Evolutionary conservation across 2,329 filamentous ascomycete species (phyloP).

Genomic region (Aspergillus sp.): DNA sequence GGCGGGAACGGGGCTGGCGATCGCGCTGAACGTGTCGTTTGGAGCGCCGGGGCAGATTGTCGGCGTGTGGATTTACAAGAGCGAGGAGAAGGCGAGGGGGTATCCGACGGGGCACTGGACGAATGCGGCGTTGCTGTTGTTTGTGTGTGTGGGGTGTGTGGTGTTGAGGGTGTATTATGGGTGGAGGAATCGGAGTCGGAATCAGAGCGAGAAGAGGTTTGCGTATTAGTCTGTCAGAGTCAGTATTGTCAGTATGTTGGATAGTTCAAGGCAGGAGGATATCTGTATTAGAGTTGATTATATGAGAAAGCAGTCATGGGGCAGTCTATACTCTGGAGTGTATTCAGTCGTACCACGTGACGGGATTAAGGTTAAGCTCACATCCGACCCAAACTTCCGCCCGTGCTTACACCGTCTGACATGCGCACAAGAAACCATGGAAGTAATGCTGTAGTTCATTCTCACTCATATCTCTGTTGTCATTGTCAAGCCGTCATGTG

Average conservation of each 20-base stretch:
- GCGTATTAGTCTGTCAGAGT: constrained; percentile 22
- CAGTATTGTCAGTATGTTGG: not conserved
- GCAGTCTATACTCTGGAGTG: too few relatives aligned
- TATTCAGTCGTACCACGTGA: constrained; percentile 25
- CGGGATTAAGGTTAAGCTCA: constrained; percentile 25
- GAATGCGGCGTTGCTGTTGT: constrained; percentile 60
- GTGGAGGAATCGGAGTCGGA: constrained; percentile 41
- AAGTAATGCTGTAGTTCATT: too few relatives aligned
- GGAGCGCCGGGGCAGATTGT: constrained; percentile 70
- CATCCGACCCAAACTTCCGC: constrained; percentile 1
- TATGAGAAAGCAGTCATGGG: too few relatives aligned
- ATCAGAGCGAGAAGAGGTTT: constrained; percentile 21
- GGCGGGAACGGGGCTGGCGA: constrained; percentile 64
- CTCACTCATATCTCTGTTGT: not conserved
- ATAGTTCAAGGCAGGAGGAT: too few relatives aligned
- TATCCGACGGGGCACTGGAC: constrained; percentile 71
- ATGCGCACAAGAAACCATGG: too few relatives aligned
- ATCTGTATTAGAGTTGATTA: too few relatives aligned
- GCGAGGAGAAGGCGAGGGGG: constrained; percentile 57
- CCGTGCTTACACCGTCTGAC: too few relatives aligned
- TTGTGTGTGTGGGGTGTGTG: constrained; percentile 57
- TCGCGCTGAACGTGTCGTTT: constrained; percentile 68
- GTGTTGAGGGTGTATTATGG: constrained; percentile 58
- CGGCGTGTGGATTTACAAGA: constrained; percentile 72
- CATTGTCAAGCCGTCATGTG: too few relatives aligned